Conservation (phyloP, 345 rosid species). For the Isatis tinctoria region DNA sequence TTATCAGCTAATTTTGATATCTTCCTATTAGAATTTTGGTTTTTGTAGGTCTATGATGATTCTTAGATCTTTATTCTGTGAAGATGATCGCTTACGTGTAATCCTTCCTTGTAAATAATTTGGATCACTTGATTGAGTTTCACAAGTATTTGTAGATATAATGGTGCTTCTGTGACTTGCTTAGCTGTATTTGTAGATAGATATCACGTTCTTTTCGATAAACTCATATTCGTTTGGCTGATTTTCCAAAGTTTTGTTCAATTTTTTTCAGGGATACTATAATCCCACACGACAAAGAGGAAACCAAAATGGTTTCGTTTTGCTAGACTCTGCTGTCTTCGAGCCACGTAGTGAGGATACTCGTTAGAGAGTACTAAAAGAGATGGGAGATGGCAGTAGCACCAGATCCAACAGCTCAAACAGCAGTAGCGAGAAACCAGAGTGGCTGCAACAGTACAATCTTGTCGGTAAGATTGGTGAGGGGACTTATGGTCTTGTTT, state of each 20-base stretch:
- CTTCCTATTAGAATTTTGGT: neutral
- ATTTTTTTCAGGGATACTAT: constrained; percentile 1
- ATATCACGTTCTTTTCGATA: neutral
- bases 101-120: neutral
- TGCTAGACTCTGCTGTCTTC: neutral
- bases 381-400: constrained; percentile 51
- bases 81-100: neutral
- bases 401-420: constrained; percentile 30
- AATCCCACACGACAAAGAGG: neutral
- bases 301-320: neutral
- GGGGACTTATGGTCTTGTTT: constrained; percentile 98
- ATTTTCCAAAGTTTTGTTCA: neutral
- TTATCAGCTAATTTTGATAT: neutral
- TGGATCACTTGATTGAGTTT: neutral
- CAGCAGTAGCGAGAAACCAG: constrained; percentile 65
- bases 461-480: constrained; percentile 98
- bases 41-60: neutral
- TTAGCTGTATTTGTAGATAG: neutral
- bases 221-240: neutral
- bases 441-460: constrained; percentile 98
- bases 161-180: neutral
- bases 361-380: too few relatives aligned
- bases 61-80: constrained; percentile 5
- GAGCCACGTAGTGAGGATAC: neutral
- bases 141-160: neutral